phyloP scores from a whole-genome alignment of 139 green algal species.

The Chlorella sp. region DNA sequence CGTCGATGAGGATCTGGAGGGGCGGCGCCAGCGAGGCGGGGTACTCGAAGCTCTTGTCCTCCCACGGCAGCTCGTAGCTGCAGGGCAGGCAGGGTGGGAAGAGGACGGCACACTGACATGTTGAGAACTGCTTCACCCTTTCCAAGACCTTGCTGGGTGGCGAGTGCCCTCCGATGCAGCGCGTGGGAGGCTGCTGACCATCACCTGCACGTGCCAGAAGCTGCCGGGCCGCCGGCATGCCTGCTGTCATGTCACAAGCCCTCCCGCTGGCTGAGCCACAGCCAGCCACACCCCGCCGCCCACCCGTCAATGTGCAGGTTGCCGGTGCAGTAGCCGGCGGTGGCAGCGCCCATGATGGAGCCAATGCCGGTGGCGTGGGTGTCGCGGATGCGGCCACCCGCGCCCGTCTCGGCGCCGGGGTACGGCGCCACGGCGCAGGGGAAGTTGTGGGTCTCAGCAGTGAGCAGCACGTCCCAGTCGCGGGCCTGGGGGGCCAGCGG shows the following conservation, averaged over 20 bases:
- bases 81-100: neutral
- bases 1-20: slow-evolving; percentile 97
- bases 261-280: too few relatives aligned
- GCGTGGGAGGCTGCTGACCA: too few relatives aligned
- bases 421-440: slow-evolving; percentile 96
- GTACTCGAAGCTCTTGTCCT: slow-evolving; percentile 73
- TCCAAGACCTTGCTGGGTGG: too few relatives aligned
- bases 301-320: slow-evolving; percentile 87
- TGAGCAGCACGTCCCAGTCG: slow-evolving; percentile 98
- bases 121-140: too few relatives aligned
- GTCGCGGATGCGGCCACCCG: slow-evolving; percentile 97
- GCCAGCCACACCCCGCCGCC: too few relatives aligned
- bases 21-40: slow-evolving; percentile 83
- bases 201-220: too few relatives aligned
- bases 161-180: too few relatives aligned
- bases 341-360: slow-evolving; percentile 94
- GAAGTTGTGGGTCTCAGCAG: slow-evolving; percentile 99
- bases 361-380: slow-evolving; percentile 98
- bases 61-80: slow-evolving; percentile 55
- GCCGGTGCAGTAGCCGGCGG: slow-evolving; percentile 97
- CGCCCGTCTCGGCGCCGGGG: slow-evolving; percentile 96
- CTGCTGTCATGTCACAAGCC: too few relatives aligned
- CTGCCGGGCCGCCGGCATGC: too few relatives aligned
- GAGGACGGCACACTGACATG: too few relatives aligned
- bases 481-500: slow-evolving; percentile 66